These are phyloP conservation scores for Penicillium verhagenii DNA, from an alignment of 495 filamentous ascomycete genomes.

Conservation along the genomic window DNA sequence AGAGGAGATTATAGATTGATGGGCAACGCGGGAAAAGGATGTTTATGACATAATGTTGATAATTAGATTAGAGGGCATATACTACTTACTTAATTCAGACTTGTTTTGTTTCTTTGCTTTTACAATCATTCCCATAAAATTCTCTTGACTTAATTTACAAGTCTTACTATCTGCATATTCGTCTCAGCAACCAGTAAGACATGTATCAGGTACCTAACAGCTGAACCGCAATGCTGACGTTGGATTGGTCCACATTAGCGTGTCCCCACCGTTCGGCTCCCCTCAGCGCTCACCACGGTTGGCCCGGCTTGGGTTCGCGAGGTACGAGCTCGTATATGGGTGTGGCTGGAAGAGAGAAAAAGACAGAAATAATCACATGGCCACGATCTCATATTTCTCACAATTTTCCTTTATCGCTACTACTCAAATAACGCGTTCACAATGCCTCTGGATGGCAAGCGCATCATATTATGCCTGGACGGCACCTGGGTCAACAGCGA, in stretches of 20 bases:
- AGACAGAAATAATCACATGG: neutral
- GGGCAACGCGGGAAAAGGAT: neutral
- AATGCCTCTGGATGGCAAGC: slow-evolving; percentile 22
- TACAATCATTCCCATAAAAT: neutral
- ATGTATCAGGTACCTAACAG: neutral
- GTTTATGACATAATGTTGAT: too few relatives aligned
- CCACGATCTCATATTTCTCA: neutral
- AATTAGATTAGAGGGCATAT: neutral
- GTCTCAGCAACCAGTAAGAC: too few relatives aligned
- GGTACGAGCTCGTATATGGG: neutral
- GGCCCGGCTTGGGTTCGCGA: neutral
- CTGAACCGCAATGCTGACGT: neutral
- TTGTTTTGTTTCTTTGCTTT: neutral
- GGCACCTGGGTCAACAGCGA: slow-evolving; percentile 44
- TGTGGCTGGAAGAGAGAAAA: neutral
- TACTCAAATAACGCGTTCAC: neutral
- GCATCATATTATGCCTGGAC: slow-evolving; percentile 42
- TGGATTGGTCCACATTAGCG: neutral
- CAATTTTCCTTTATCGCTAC: neutral
- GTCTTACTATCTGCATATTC: too few relatives aligned
- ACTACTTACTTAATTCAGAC: neutral
- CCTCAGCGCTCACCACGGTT: neutral
- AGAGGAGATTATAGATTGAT: neutral
- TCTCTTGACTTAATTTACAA: too few relatives aligned
- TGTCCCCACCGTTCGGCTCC: slow-evolving; percentile 1